Evolutionary conservation across 257 asterid species (phyloP).

Genomic region (Fraxinus cuspidata): DNA sequence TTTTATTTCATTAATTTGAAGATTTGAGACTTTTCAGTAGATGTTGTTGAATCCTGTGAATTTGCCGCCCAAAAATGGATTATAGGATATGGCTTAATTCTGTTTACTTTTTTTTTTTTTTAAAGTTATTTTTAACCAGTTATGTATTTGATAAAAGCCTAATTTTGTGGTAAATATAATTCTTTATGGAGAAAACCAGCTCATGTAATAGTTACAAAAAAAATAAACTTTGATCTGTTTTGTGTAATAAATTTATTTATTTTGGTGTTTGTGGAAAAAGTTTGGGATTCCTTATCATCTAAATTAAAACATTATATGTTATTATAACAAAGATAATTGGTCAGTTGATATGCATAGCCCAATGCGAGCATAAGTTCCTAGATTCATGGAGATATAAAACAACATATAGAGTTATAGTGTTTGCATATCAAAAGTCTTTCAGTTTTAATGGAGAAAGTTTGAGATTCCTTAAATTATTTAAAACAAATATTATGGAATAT

Average conservation of each 20-base stretch:
- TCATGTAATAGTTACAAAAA: not conserved
- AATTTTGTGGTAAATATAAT: too few relatives aligned
- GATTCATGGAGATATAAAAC: not conserved
- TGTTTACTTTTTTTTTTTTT: too few relatives aligned
- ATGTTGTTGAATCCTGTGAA: too few relatives aligned
- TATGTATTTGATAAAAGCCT: too few relatives aligned
- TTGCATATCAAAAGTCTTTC: not conserved
- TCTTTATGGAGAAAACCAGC: too few relatives aligned
- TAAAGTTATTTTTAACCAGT: too few relatives aligned
- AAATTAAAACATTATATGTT: too few relatives aligned
- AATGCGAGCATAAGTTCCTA: not conserved
- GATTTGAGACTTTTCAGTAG: not conserved
- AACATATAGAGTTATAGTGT: not conserved
- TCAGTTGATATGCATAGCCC: not conserved
- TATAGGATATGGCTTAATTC: not conserved
- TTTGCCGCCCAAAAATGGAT: not conserved
- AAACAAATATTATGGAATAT: not conserved
- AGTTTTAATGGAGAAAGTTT: not conserved
- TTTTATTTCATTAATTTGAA: not conserved
- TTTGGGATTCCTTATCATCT: not conserved
- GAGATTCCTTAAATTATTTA: not conserved
- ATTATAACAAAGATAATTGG: too few relatives aligned
- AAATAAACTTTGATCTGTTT: not conserved
- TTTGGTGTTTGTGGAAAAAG: not conserved
- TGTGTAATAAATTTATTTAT: not conserved